These are phyloP conservation scores for Pyrenopolyporus hunteri DNA, from an alignment of 495 filamentous ascomycete genomes.

Conservation along the genomic window DNA sequence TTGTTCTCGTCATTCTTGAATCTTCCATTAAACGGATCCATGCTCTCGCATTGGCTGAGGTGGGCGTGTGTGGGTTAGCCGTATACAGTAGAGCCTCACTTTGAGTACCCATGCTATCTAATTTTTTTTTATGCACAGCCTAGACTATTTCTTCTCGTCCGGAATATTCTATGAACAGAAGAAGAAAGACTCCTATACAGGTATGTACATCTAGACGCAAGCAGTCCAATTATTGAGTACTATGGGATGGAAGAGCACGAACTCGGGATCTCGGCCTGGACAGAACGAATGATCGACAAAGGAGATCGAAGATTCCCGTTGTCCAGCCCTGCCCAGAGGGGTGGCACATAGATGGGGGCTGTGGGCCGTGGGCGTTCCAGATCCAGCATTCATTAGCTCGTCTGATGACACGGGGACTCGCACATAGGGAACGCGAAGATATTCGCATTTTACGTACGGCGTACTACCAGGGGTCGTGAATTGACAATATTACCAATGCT, in stretches of 20 bases:
- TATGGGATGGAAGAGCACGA: no score
- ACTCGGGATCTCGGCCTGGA: constrained; percentile 27
- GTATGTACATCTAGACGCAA: no score
- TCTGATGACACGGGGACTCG: background rate
- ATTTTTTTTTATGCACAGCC: background rate
- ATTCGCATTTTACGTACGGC: constrained; percentile 7
- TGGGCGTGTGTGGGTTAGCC: no score
- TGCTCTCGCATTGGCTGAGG: no score
- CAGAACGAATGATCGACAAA: constrained; percentile 37
- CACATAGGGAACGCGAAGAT: constrained; percentile 1
- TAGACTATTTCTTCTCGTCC: constrained; percentile 5
- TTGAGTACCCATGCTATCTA: constrained; percentile 3
- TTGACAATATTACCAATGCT: constrained; percentile 1
- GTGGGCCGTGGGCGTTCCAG: constrained; percentile 28
- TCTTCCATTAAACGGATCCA: constrained; percentile 9
- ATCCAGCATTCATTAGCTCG: constrained; percentile 8
- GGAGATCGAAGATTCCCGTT: constrained; percentile 35
- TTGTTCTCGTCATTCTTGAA: constrained; percentile 15
- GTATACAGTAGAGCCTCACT: constrained; percentile 22
- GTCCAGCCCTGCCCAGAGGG: constrained; percentile 18
- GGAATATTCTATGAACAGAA: constrained; percentile 27
- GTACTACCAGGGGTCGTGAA: background rate
- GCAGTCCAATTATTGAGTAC: no score
- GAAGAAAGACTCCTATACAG: background rate
- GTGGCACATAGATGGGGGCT: constrained; percentile 28